A percentile compares a stretch with the other conserved stretches of the same genome.
phyloP scores from a whole-genome alignment of 352 stramenopile genomes.

The Pythium phragmiticola region DNA sequence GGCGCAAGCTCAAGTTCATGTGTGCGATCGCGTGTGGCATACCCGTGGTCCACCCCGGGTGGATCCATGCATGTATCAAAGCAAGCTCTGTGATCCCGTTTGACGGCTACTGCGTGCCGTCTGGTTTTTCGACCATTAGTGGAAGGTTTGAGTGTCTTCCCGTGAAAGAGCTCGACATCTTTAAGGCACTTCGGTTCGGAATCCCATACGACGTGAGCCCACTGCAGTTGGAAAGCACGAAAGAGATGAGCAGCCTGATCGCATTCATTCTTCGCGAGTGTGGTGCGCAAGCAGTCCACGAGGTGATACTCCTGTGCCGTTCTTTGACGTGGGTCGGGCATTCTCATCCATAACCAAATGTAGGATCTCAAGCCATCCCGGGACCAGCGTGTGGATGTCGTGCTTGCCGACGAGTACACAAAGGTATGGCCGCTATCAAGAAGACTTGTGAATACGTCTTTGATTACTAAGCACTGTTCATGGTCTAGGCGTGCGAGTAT shows the following conservation, averaged over 20 bases:
- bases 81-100: conserved; percentile 51
- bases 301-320: conserved; percentile 29
- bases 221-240: conserved; percentile 32
- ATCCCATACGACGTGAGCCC: conserved; percentile 54
- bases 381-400: conserved; percentile 47
- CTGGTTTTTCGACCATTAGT: conserved; percentile 59
- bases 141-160: conserved; percentile 62
- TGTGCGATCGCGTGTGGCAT: conserved; percentile 79
- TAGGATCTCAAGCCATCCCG: conserved; percentile 51
- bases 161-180: conserved; percentile 49
- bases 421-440: conserved; percentile 34
- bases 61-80: conserved; percentile 67
- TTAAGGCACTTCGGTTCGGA: conserved; percentile 56
- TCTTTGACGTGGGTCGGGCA: neutral
- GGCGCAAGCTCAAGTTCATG: conserved; percentile 83
- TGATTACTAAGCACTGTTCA: neutral
- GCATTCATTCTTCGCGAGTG: conserved; percentile 62
- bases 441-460: neutral
- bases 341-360: conserved; percentile 4
- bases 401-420: conserved; percentile 70
- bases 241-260: conserved; percentile 45
- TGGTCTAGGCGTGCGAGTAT: conserved; percentile 48
- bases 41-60: conserved; percentile 78
- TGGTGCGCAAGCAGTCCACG: conserved; percentile 54
- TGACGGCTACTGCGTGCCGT: conserved; percentile 68